Conservation (phyloP, 2,329 filamentous ascomycete genomes). For the Nemania sp. region DNA sequence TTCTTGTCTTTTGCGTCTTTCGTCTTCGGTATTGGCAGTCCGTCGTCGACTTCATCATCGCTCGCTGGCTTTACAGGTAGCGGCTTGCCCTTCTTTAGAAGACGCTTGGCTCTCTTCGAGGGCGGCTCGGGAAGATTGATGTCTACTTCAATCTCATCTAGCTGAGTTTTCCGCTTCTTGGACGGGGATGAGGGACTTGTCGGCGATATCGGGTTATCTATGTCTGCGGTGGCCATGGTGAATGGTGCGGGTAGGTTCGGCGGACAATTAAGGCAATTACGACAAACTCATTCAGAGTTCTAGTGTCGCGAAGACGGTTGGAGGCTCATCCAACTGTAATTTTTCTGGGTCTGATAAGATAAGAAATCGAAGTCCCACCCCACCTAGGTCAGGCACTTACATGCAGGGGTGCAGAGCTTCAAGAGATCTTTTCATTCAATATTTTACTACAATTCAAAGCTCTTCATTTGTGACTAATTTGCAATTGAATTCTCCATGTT, state of each 20-base stretch:
- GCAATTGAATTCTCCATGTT: no score
- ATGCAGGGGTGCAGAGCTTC: no score
- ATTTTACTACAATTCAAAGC: no score
- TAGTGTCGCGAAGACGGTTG: no score
- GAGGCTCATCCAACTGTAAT: no score
- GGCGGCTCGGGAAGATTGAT: constrained; percentile 86
- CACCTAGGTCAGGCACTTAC: no score
- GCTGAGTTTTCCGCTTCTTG: constrained; percentile 73
- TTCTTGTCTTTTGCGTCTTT: constrained; percentile 52
- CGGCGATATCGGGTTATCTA: constrained; percentile 21
- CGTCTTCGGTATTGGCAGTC: constrained; percentile 32
- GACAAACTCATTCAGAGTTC: no score
- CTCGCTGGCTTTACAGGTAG: constrained; percentile 51
- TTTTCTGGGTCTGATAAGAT: constrained; percentile 42
- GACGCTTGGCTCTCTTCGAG: constrained; percentile 89
- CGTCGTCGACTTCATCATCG: constrained; percentile 45
- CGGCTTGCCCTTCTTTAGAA: constrained; percentile 80
- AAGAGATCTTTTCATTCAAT: no score
- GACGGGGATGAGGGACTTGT: constrained; percentile 32
- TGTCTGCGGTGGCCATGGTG: constrained; percentile 24
- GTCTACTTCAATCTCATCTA: constrained; percentile 85
- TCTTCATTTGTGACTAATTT: no score
- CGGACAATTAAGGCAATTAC: not conserved
- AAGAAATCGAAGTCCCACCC: no score
- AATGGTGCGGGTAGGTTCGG: not conserved